phyloP scores from a whole-genome alignment of 2,329 filamentous ascomycete genomes.

The Geosmithia putterillii region DNA sequence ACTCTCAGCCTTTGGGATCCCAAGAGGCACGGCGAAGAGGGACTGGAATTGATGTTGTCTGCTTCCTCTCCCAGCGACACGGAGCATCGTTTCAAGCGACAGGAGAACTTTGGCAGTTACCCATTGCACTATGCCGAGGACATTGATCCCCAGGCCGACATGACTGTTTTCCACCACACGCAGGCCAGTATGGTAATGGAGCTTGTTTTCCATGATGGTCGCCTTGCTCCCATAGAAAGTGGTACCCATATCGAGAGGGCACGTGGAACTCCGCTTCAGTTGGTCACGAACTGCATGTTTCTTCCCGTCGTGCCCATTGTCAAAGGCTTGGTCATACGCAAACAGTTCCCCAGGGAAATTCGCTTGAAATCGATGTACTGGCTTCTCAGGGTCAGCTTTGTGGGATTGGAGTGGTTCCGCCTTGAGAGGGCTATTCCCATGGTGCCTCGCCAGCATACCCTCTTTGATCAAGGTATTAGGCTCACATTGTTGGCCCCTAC shows the following conservation, averaged over 20 bases:
- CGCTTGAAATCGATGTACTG: slow-evolving; percentile 4
- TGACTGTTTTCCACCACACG: slow-evolving; percentile 3
- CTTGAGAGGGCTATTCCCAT: slow-evolving; percentile 5
- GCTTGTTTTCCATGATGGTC: slow-evolving; percentile 1
- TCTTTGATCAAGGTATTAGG: slow-evolving; percentile 6
- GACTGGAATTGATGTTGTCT: slow-evolving; percentile 6
- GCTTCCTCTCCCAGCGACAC: slow-evolving; percentile 7
- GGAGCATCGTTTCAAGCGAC: slow-evolving; percentile 5
- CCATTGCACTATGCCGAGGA: slow-evolving; percentile 7
- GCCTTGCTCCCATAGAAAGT: neutral
- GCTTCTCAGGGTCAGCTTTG: slow-evolving; percentile 6
- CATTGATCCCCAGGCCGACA: slow-evolving; percentile 4
- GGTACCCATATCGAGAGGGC: slow-evolving; percentile 5
- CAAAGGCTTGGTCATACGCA: slow-evolving; percentile 7
- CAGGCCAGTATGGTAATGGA: neutral
- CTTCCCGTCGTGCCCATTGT: slow-evolving; percentile 6
- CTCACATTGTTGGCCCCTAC: slow-evolving; percentile 1
- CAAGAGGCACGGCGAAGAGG: slow-evolving; percentile 5
- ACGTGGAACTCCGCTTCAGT: slow-evolving; percentile 5
- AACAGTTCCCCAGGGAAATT: slow-evolving; percentile 6
- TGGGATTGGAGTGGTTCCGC: slow-evolving; percentile 7
- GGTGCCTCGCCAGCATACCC: slow-evolving; percentile 2
- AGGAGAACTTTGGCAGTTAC: slow-evolving; percentile 4
- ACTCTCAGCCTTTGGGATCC: slow-evolving; percentile 8
- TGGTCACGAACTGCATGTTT: slow-evolving; percentile 3